Base-by-base conservation (phyloP, 1,284 basidiomycete species). In the Pyrrhoderma noxium region DNA sequence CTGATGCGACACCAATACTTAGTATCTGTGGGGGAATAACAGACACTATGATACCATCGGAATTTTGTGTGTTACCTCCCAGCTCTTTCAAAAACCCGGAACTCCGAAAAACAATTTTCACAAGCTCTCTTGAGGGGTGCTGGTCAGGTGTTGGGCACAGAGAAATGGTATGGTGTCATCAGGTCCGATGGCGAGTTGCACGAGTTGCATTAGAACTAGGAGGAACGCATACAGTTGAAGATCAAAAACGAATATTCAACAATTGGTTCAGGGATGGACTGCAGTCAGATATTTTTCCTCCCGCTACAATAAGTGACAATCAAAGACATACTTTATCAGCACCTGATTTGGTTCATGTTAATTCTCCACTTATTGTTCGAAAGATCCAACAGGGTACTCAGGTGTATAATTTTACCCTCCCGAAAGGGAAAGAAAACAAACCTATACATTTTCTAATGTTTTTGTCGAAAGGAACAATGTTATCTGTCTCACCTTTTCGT, bases 101-200 rank as follows among this genome's bases (percentile, higher is more conserved):
- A 18, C 8, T 40, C 7, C 72, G 88, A 36, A 76, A 84, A 40
- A 86, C 91, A 0, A 74, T 93, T 3, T 97, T 94, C 64, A 89
- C 93, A 0, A 88, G 88, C 19, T 85, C 84, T 0, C 72, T 99
- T 13, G 88, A 94, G 39, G 89, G 89, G 9, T 82, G 86, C 1
- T 97, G 94, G 92, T 93, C 93, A 0, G 89, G 92, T 1, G 89
- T 98, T 2, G 95, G 95, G 36, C 96, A 99, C 66, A 81, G 86
- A 46, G 93, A 92, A 51, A 95, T 98, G 79, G 90, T 98, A 9
- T 99, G 96, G 96, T 99, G 96, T 65, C 91, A 98, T 66, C 96
- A 99, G 67, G 83, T 98, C 14, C 82, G 96, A 25, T 89, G 86
- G 82, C 79, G 83, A 34, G 73, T 98, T 13, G 95, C 94, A 1